A percentile compares a stretch with the other conserved stretches of the same genome.
Conservation (phyloP, 768 basidiomycete species). For the Leucosporidium yakuticum region DNA sequence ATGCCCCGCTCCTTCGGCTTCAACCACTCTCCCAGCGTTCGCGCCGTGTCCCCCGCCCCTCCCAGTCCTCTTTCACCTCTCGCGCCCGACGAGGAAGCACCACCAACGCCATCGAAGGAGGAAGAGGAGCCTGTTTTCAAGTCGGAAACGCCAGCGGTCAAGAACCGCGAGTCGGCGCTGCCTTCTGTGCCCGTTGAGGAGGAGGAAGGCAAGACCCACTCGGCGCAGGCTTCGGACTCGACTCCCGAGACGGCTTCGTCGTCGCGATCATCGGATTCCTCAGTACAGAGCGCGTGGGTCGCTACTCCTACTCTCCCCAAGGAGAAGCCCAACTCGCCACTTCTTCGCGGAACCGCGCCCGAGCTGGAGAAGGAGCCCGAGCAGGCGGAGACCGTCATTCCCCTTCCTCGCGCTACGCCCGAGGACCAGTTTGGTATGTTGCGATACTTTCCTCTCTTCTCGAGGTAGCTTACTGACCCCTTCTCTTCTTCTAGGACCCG, state of each 20-base stretch:
- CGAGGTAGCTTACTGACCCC: not conserved
- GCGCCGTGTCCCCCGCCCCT: not conserved
- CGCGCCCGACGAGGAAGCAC: not conserved
- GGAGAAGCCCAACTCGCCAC: not conserved
- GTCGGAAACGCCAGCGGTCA: not conserved
- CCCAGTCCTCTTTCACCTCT: not conserved
- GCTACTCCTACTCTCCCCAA: slow-evolving; percentile 11
- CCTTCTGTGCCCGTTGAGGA: no score
- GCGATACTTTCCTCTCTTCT: not conserved
- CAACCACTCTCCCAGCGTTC: not conserved
- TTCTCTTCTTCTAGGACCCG: slow-evolving; percentile 4
- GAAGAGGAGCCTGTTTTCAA: not conserved
- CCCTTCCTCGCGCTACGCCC: not conserved
- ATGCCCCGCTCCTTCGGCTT: not conserved
- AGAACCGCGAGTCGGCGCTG: not conserved
- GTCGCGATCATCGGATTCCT: not conserved
- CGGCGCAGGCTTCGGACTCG: not conserved
- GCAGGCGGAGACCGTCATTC: not conserved
- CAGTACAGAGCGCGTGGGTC: not conserved
- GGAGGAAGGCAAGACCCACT: not conserved
- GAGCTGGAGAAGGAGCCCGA: not conserved
- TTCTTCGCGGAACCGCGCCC: slow-evolving; percentile 4
- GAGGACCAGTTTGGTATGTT: slow-evolving; percentile 18
- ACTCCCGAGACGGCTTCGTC: not conserved
- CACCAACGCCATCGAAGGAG: slow-evolving; percentile 12